Evolutionary conservation across 306 rosid genomes (phyloP).

Genomic region (Trichosanthes truncata): DNA sequence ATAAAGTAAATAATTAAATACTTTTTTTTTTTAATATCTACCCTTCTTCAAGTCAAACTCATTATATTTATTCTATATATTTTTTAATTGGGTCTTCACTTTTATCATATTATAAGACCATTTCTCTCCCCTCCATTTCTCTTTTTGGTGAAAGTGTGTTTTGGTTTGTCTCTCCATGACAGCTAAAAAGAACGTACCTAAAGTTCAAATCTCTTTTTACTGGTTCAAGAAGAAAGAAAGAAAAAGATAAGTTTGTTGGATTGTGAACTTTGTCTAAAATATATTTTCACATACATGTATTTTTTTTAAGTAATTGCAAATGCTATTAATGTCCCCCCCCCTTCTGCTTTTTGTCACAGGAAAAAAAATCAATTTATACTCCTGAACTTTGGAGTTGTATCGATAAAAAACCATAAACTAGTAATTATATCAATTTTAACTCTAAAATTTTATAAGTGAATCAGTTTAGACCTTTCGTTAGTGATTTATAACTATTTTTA

Average conservation of each 20-base stretch:
- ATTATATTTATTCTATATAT: background rate
- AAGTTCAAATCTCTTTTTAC: constrained; percentile 1
- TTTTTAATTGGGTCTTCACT: background rate
- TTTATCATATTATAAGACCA: background rate
- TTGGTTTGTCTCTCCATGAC: background rate
- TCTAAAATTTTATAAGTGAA: no score
- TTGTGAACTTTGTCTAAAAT: background rate
- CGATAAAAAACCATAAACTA: no score
- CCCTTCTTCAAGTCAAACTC: constrained; percentile 7
- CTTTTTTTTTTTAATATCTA: constrained; percentile 26
- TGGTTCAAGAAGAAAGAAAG: background rate
- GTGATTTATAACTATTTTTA: no score
- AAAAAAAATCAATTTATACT: no score
- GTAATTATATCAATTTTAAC: no score
- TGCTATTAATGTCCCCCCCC: background rate
- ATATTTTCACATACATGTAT: background rate
- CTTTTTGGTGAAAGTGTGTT: constrained; percentile 1
- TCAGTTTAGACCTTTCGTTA: no score
- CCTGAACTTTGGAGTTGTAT: no score
- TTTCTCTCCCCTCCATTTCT: background rate
- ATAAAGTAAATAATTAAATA: constrained; percentile 24
- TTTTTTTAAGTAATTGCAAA: background rate
- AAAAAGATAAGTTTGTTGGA: background rate
- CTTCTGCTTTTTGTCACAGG: background rate
- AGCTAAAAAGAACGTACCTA: background rate